A percentile compares a stretch with the other conserved stretches of the same genome.
phyloP scores from a whole-genome alignment of 108 stramenopile species.

The Nitzschia sp. region DNA sequence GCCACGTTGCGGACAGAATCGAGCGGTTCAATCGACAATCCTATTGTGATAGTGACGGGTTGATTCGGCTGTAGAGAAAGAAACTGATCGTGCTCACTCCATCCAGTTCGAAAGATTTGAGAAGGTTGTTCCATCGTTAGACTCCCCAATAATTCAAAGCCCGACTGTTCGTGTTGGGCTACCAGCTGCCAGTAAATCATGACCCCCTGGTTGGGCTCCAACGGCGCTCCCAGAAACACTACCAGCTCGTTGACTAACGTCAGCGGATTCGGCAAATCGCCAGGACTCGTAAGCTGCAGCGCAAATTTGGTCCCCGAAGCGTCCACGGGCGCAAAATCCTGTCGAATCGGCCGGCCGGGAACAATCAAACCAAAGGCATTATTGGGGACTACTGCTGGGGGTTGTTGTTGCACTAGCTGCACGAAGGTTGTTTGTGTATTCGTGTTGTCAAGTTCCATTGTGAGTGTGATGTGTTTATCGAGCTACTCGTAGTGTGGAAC shows the following conservation, averaged over 20 bases:
- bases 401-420: background rate
- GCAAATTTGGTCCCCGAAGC: constrained; percentile 65
- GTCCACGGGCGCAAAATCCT: constrained; percentile 70
- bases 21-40: constrained; percentile 75
- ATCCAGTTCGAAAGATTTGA: constrained; percentile 75
- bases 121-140: constrained; percentile 54
- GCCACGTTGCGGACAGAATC: constrained; percentile 61
- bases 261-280: constrained; percentile 48
- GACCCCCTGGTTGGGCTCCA: constrained; percentile 53
- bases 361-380: constrained; percentile 62
- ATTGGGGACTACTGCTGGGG: background rate
- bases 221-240: constrained; percentile 56
- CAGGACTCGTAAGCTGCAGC: constrained; percentile 50
- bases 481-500: too few relatives aligned
- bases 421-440: background rate
- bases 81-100: constrained; percentile 74
- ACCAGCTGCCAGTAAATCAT: constrained; percentile 75
- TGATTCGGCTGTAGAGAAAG: constrained; percentile 22
- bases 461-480: background rate
- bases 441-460: constrained; percentile 17
- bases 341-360: constrained; percentile 68
- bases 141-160: constrained; percentile 80
- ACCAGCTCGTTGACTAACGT: constrained; percentile 69
- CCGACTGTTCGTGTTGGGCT: constrained; percentile 33
- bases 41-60: constrained; percentile 59